Conservation (phyloP, 331 rosid species). For the Ulmus americana region DNA sequence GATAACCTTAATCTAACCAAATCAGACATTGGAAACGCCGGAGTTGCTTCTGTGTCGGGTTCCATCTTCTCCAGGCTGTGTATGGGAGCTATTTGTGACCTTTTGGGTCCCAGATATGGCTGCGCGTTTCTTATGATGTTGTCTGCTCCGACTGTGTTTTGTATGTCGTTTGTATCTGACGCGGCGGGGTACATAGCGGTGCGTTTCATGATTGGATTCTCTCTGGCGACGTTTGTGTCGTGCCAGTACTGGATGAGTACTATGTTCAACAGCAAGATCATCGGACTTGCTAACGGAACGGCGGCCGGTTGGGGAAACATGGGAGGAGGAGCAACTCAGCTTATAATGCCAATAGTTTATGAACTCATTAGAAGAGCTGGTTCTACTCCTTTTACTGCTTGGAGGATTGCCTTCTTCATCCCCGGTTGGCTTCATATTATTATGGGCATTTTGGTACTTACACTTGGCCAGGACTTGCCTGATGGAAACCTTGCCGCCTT, state of each 20-base stretch:
- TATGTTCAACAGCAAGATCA: slow-evolving; percentile 71
- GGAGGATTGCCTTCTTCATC: slow-evolving; percentile 83
- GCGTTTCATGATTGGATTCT: slow-evolving; percentile 76
- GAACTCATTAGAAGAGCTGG: slow-evolving; percentile 45
- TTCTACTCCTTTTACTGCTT: slow-evolving; percentile 70
- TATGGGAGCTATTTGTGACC: slow-evolving; percentile 80
- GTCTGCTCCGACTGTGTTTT: slow-evolving; percentile 65
- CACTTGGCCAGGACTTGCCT: slow-evolving; percentile 76
- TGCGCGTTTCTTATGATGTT: slow-evolving; percentile 79
- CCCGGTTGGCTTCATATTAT: slow-evolving; percentile 64
- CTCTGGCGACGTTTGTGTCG: slow-evolving; percentile 78
- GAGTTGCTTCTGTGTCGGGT: slow-evolving; percentile 79
- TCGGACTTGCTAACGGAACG: slow-evolving; percentile 75
- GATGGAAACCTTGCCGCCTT: slow-evolving; percentile 73
- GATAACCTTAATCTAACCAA: slow-evolving; percentile 85
- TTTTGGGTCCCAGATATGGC: slow-evolving; percentile 70
- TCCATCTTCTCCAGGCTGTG: slow-evolving; percentile 73
- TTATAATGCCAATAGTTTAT: slow-evolving; percentile 67
- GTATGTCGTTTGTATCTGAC: slow-evolving; percentile 57
- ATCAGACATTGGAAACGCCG: slow-evolving; percentile 70
- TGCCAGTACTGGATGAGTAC: slow-evolving; percentile 97
- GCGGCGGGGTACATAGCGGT: slow-evolving; percentile 60
- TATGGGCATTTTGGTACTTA: slow-evolving; percentile 63
- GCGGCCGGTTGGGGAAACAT: slow-evolving; percentile 94
- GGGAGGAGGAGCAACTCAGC: slow-evolving; percentile 94